Evolutionary conservation across 2,329 filamentous ascomycete genomes (phyloP).

Genomic region (Penicillium sp.): DNA sequence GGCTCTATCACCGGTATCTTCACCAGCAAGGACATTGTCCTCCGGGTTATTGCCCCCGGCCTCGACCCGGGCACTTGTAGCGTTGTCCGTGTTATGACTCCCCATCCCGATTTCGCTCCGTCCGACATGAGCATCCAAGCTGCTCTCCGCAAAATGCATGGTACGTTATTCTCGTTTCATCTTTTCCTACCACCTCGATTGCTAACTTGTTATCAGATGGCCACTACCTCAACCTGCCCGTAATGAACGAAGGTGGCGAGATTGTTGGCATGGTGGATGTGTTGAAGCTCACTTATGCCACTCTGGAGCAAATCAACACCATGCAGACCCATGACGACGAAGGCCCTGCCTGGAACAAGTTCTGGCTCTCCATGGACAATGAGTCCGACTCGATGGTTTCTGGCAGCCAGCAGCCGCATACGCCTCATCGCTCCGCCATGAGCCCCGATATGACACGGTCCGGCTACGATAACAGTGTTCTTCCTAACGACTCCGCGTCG

Average conservation of each 20-base stretch:
- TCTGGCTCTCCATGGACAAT: conserved; percentile 93
- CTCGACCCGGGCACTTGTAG: conserved; percentile 93
- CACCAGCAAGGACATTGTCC: conserved; percentile 97
- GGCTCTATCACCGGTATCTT: conserved; percentile 98
- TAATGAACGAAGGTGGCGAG: conserved; percentile 95
- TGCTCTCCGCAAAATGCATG: conserved; percentile 97
- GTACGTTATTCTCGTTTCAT: conserved; percentile 50
- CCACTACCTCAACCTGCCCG: conserved; percentile 94
- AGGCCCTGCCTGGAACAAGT: conserved; percentile 98
- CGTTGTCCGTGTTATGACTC: conserved; percentile 97
- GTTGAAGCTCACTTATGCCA: conserved; percentile 95
- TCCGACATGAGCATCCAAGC: conserved; percentile 99
- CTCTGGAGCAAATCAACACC: conserved; percentile 90
- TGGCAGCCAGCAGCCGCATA: conserved; percentile 69
- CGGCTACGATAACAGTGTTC: conserved; percentile 68
- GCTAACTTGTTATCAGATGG: conserved; percentile 59
- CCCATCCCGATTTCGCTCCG: conserved; percentile 95
- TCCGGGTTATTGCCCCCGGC: conserved; percentile 94
- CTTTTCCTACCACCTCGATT: background rate
- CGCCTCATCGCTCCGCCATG: conserved; percentile 69
- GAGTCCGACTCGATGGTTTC: conserved; percentile 96
- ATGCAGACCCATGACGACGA: conserved; percentile 86
- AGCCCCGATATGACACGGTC: conserved; percentile 63
- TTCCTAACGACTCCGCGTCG: conserved; percentile 90
- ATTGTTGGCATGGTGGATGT: conserved; percentile 99